A percentile compares a stretch with the other conserved stretches of the same genome.
phyloP scores from a whole-genome alignment of 1,284 basidiomycete species.

The Naganishia sp. region DNA sequence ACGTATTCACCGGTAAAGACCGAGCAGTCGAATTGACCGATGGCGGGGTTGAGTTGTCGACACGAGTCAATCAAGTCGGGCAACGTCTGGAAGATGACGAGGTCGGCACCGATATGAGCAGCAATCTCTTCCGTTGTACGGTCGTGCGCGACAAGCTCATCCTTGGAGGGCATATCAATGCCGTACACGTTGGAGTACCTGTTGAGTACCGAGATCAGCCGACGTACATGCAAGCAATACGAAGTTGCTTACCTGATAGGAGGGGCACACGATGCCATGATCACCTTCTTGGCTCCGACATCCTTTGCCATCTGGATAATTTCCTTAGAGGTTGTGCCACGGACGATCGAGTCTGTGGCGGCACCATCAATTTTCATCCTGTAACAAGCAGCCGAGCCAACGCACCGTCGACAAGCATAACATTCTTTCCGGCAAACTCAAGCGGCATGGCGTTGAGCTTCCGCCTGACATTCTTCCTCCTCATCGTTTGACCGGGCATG shows the following conservation, averaged over 20 bases:
- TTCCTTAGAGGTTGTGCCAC: conserved; percentile 97
- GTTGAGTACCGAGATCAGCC: conserved; percentile 1
- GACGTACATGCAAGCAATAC: neutral
- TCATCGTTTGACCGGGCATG: conserved; percentile 97
- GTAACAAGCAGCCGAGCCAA: conserved; percentile 12
- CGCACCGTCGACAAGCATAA: conserved; percentile 91
- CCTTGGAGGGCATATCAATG: conserved; percentile 97
- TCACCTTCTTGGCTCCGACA: conserved; percentile 95
- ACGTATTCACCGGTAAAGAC: conserved; percentile 98
- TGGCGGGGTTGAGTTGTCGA: conserved; percentile 76
- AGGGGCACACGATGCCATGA: conserved; percentile 95
- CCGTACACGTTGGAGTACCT: conserved; percentile 89
- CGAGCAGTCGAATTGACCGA: conserved; percentile 88
- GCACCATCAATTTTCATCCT: conserved; percentile 15
- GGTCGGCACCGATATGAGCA: conserved; percentile 85
- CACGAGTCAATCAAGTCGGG: conserved; percentile 87
- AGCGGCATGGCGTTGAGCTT: conserved; percentile 99
- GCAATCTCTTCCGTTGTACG: conserved; percentile 78
- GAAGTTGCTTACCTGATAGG: conserved; percentile 69
- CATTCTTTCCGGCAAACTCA: conserved; percentile 89
- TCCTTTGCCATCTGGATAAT: conserved; percentile 99
- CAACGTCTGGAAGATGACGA: conserved; percentile 97
- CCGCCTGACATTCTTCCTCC: conserved; percentile 91
- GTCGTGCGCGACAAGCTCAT: conserved; percentile 88
- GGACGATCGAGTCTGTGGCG: conserved; percentile 85